phyloP scores from a whole-genome alignment of 305 asterid genomes.

The Fraxinus nigra region DNA sequence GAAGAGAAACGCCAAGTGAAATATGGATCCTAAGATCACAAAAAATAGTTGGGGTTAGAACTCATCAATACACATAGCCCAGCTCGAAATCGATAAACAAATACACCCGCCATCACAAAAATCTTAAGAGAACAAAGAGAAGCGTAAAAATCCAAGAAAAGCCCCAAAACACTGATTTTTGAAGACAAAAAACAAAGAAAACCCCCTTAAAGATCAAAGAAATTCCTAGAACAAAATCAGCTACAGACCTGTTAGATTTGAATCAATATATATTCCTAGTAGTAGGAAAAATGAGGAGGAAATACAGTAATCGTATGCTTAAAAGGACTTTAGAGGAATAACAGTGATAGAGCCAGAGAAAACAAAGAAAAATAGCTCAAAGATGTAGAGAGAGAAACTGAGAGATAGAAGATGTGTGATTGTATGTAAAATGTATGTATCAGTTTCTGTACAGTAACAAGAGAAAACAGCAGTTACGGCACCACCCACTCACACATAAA shows the following conservation, averaged over 20 bases:
- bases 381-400: conserved; percentile 9
- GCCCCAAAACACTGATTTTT: neutral
- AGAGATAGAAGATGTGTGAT: conserved; percentile 13
- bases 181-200: neutral
- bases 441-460: conserved; percentile 19
- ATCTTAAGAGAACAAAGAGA: neutral
- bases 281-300: neutral
- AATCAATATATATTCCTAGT: neutral
- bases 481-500: conserved; percentile 65
- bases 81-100: conserved; percentile 12
- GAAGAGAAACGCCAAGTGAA: conserved; percentile 15
- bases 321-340: conserved; percentile 13
- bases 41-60: conserved; percentile 20
- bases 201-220: conserved; percentile 1
- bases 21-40: conserved; percentile 47
- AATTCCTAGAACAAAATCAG: conserved; percentile 8
- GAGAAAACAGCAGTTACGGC: conserved; percentile 33
- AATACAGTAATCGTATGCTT: conserved; percentile 24
- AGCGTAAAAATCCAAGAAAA: conserved; percentile 9
- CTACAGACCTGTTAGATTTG: conserved; percentile 26
- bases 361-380: conserved; percentile 19
- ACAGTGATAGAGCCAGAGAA: conserved; percentile 19
- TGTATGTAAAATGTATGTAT: neutral
- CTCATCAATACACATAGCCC: conserved; percentile 13
- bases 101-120: neutral